These are phyloP conservation scores for Paecilomyces sp. DNA, from an alignment of 2,329 filamentous ascomycete species.

Conservation along the genomic window DNA sequence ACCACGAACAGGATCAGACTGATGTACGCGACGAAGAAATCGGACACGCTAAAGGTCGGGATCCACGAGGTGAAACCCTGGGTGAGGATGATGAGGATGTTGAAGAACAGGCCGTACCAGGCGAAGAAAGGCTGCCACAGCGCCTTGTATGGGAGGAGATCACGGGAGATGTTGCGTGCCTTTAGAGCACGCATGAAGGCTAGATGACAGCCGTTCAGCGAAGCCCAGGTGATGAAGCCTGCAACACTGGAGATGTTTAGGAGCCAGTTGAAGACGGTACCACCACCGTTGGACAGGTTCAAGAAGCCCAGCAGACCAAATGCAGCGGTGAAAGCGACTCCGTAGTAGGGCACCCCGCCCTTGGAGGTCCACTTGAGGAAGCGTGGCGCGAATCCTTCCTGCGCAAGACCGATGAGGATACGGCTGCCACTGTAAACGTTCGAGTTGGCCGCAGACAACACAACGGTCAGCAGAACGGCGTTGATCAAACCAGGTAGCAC, in stretches of 20 bases:
- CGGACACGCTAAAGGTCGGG: constrained; percentile 47
- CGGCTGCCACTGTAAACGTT: constrained; percentile 48
- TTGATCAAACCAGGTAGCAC: constrained; percentile 35
- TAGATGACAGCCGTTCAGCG: constrained; percentile 50
- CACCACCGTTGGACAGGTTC: constrained; percentile 56
- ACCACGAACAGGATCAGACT: constrained; percentile 58
- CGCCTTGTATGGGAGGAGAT: constrained; percentile 54
- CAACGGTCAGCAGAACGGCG: constrained; percentile 35
- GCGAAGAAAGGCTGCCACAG: constrained; percentile 58
- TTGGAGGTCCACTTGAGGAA: constrained; percentile 36
- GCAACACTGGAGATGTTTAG: constrained; percentile 52
- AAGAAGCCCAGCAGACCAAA: constrained; percentile 64
- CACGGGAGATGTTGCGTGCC: constrained; percentile 51
- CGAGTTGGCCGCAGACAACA: constrained; percentile 37
- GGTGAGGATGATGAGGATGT: constrained; percentile 56
- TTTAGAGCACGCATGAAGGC: constrained; percentile 57
- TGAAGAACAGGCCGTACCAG: constrained; percentile 61
- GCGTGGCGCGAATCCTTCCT: constrained; percentile 37
- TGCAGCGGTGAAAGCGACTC: constrained; percentile 36
- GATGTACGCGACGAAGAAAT: constrained; percentile 60
- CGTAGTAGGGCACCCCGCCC: constrained; percentile 38
- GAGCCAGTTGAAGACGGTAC: constrained; percentile 48
- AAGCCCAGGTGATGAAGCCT: constrained; percentile 40
- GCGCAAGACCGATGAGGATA: constrained; percentile 60
- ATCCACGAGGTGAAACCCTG: constrained; percentile 65